These are phyloP conservation scores for Colletotrichum theobromicola DNA, from an alignment of 2,329 filamentous ascomycete genomes.

Conservation along the genomic window DNA sequence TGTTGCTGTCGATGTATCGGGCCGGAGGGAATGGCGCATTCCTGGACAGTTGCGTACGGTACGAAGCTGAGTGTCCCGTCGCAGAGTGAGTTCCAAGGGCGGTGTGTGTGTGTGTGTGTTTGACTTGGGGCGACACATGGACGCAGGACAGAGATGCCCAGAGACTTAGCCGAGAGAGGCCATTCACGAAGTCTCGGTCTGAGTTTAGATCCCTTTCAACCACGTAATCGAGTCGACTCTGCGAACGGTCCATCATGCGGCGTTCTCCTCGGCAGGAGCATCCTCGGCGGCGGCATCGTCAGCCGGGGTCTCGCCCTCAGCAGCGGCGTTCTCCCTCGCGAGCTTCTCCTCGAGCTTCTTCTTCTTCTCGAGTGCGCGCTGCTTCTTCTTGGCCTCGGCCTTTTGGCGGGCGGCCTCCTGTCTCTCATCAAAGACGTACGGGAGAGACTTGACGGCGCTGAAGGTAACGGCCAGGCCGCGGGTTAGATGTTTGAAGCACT, in stretches of 20 bases:
- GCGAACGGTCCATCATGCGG: conserved; percentile 9
- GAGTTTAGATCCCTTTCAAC: background rate
- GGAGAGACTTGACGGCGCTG: conserved; percentile 34
- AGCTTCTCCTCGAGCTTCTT: conserved; percentile 39
- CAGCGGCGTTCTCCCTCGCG: conserved; percentile 25
- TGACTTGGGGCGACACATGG: background rate
- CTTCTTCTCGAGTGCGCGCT: conserved; percentile 37
- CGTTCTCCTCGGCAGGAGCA: background rate
- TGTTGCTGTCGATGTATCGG: background rate
- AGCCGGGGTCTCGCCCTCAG: background rate
- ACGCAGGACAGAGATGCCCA: background rate
- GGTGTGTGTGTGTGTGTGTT: background rate
- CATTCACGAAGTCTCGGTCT: background rate
- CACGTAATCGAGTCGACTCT: conserved; percentile 10
- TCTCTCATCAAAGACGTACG: conserved; percentile 42
- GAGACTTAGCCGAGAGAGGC: background rate
- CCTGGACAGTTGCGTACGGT: background rate
- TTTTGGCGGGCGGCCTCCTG: conserved; percentile 33
- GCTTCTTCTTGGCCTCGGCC: conserved; percentile 32
- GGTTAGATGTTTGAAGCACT: conserved; percentile 40
- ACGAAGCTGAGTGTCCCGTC: background rate
- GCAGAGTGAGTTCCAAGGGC: background rate
- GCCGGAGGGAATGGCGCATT: background rate
- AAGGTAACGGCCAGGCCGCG: conserved; percentile 35
- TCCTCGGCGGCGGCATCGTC: background rate